Conservation (phyloP, 257 asterid species). For the Scutellaria galericulata region DNA sequence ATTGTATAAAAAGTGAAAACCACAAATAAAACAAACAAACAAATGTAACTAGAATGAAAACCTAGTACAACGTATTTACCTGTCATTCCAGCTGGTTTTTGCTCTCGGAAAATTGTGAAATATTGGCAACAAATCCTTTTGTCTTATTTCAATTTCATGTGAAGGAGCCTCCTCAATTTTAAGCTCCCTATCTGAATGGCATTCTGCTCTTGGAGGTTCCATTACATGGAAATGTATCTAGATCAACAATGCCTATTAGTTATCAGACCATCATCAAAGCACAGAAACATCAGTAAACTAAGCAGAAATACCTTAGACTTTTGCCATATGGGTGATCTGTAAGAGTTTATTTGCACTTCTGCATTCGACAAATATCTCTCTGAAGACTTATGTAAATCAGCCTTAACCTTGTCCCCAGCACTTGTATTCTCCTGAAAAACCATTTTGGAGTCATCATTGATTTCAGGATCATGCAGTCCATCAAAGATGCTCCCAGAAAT, state of each 20-base stretch:
- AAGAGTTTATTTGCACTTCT: slow-evolving; percentile 67
- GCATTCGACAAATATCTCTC: slow-evolving; percentile 70
- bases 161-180: slow-evolving; percentile 62
- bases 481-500: slow-evolving; percentile 53
- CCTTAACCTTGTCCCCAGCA: slow-evolving; percentile 41
- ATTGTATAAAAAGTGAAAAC: neutral
- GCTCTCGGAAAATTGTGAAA: slow-evolving; percentile 56
- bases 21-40: slow-evolving; percentile 19
- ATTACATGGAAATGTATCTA: slow-evolving; percentile 61
- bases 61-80: slow-evolving; percentile 41
- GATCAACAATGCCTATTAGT: slow-evolving; percentile 37
- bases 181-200: slow-evolving; percentile 53
- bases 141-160: slow-evolving; percentile 62
- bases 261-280: slow-evolving; percentile 18
- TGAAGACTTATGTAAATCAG: slow-evolving; percentile 39
- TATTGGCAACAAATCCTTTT: slow-evolving; percentile 61
- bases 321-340: slow-evolving; percentile 68
- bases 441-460: slow-evolving; percentile 45
- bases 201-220: slow-evolving; percentile 50
- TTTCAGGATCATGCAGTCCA: slow-evolving; percentile 44
- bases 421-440: slow-evolving; percentile 36
- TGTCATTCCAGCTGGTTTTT: slow-evolving; percentile 50
- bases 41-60: slow-evolving; percentile 20
- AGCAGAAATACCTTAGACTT: slow-evolving; percentile 53
- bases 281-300: slow-evolving; percentile 15